phyloP scores from a whole-genome alignment of 2,329 filamentous ascomycete genomes.

The Cadophora sp. region DNA sequence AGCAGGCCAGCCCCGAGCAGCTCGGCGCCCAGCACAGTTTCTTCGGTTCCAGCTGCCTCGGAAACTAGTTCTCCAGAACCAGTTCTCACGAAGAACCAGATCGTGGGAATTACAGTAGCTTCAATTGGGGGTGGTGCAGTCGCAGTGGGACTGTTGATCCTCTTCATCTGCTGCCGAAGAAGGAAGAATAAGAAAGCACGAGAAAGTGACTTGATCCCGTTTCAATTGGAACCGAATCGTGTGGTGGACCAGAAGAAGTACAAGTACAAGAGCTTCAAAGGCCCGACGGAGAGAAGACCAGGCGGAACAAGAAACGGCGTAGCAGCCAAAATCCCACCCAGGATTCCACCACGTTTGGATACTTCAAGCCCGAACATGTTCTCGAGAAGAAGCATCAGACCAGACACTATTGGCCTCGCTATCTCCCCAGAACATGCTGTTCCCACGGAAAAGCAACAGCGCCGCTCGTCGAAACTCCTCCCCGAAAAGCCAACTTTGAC shows the following conservation, averaged over 20 bases:
- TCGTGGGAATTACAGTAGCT: conserved; percentile 65
- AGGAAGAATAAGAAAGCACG: conserved; percentile 40
- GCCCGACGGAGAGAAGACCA: conserved; percentile 31
- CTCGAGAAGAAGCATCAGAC: conserved; percentile 41
- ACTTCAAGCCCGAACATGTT: conserved; percentile 43
- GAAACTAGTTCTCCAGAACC: conserved; percentile 31
- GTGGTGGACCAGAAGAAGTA: conserved; percentile 32
- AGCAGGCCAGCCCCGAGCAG: conserved; percentile 27
- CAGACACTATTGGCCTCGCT: conserved; percentile 43
- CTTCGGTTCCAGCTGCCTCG: conserved; percentile 32
- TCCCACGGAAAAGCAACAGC: conserved; percentile 21
- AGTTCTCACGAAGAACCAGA: conserved; percentile 47
- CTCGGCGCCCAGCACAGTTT: conserved; percentile 18
- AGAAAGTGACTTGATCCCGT: conserved; percentile 45
- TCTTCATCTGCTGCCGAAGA: conserved; percentile 47
- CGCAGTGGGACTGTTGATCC: conserved; percentile 54
- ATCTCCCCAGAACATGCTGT: conserved; percentile 39
- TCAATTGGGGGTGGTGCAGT: conserved; percentile 57
- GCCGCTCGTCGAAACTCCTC: conserved; percentile 42
- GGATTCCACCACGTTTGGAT: conserved; percentile 39
- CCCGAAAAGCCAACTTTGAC: conserved; percentile 43
- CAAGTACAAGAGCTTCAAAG: conserved; percentile 30
- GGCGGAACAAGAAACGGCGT: conserved; percentile 37
- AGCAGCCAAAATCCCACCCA: conserved; percentile 37
- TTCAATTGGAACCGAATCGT: conserved; percentile 40